Evolutionary conservation across 352 stramenopile species (phyloP).

Genomic region (Phytophthora idaei): DNA sequence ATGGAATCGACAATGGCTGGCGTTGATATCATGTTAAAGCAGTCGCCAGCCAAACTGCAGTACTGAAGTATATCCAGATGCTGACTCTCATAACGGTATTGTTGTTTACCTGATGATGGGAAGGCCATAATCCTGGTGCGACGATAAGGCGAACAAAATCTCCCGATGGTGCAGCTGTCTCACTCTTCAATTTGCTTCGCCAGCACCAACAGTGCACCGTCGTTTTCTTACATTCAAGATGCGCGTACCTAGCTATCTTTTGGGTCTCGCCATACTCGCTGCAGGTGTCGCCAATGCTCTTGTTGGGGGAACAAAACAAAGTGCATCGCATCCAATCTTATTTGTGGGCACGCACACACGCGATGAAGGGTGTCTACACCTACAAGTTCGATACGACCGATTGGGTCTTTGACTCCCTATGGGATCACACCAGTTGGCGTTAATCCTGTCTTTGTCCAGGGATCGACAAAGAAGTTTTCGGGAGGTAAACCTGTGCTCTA

Average conservation of each 20-base stretch:
- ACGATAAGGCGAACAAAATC: conserved; percentile 3
- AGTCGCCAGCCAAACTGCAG: too few relatives aligned
- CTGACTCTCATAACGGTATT: conserved; percentile 6
- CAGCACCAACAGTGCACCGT: background rate
- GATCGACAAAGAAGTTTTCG: too few relatives aligned
- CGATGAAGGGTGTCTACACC: too few relatives aligned
- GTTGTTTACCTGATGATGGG: conserved; percentile 5
- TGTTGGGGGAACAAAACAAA: background rate
- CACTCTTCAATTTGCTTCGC: background rate
- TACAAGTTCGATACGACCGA: too few relatives aligned
- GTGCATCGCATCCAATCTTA: too few relatives aligned
- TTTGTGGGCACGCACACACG: too few relatives aligned
- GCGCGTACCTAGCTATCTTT: conserved; percentile 6
- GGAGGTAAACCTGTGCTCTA: too few relatives aligned
- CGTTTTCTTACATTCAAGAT: conserved; percentile 3
- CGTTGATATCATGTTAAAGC: too few relatives aligned
- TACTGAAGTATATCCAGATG: background rate
- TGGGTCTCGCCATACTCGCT: conserved; percentile 2
- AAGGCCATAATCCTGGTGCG: background rate
- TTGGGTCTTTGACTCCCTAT: too few relatives aligned
- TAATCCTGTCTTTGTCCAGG: too few relatives aligned
- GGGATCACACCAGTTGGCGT: too few relatives aligned
- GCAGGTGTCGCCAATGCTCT: background rate
- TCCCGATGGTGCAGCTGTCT: background rate
- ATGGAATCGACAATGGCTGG: too few relatives aligned